Percentiles rank a stretch among this genome's conserved stretches.
These are phyloP conservation scores for Agrostemma githago DNA, from an alignment of 148 eudicot genomes.

Conservation along the genomic window DNA sequence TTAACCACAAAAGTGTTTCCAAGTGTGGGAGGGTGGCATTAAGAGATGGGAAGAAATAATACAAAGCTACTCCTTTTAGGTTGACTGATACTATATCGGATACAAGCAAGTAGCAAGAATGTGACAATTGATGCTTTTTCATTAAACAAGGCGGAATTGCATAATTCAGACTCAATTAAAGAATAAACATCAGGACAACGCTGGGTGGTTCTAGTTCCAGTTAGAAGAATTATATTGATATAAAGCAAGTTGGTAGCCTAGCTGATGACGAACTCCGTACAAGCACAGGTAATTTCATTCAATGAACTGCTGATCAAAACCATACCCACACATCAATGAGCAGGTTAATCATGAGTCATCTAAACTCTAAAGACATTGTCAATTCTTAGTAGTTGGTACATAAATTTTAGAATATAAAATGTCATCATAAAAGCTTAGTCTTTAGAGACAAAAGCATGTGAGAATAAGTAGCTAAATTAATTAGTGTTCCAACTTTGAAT, in stretches of 20 bases:
- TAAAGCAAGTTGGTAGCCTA: neutral
- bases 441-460: neutral
- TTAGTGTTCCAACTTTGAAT: neutral
- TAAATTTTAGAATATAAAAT: neutral
- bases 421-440: neutral
- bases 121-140: no score
- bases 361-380: neutral
- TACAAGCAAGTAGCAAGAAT: no score
- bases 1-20: neutral
- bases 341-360: neutral
- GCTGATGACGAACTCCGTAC: neutral
- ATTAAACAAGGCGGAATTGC: no score
- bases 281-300: neutral
- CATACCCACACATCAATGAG: neutral
- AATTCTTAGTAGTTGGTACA: neutral
- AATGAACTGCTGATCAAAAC: neutral
- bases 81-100: no score
- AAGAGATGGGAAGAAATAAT: no score
- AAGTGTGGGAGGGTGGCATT: no score
- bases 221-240: no score
- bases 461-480: neutral
- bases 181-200: no score
- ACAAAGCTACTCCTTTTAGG: no score
- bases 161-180: no score
- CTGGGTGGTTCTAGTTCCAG: no score